Evolutionary conservation across 2,329 filamentous ascomycete genomes (phyloP).

Genomic region (Stylonectria norvegica): DNA sequence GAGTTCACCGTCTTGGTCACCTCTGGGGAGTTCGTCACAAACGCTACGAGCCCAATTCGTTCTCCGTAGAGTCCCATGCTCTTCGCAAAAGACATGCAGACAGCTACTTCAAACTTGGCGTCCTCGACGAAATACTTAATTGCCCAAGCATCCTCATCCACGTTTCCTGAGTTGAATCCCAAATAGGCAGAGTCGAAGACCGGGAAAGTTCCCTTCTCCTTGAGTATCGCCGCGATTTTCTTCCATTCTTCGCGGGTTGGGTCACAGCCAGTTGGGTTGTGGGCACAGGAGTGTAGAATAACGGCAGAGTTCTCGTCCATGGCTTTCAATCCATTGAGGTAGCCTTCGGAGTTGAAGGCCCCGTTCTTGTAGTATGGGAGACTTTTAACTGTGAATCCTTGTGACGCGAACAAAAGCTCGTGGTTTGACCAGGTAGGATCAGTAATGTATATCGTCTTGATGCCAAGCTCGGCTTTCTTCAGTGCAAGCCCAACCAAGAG

Average conservation of each 20-base stretch:
- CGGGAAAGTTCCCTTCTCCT: constrained; percentile 15
- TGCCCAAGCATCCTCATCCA: constrained; percentile 24
- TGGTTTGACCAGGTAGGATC: constrained; percentile 44
- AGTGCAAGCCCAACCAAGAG: constrained; percentile 34
- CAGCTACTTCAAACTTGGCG: constrained; percentile 46
- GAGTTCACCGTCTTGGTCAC: constrained; percentile 20
- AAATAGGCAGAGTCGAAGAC: constrained; percentile 23
- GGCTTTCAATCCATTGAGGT: constrained; percentile 24
- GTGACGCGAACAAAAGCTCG: constrained; percentile 32
- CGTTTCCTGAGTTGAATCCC: constrained; percentile 22
- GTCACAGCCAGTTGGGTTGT: constrained; percentile 42
- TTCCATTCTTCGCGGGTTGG: constrained; percentile 26
- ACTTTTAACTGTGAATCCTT: constrained; percentile 31
- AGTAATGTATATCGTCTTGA: constrained; percentile 35
- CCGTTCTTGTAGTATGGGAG: constrained; percentile 36
- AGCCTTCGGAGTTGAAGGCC: constrained; percentile 32
- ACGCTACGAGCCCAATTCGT: constrained; percentile 29
- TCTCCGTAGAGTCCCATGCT: constrained; percentile 49
- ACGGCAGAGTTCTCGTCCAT: constrained; percentile 27
- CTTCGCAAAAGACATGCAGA: constrained; percentile 61
- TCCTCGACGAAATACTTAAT: constrained; percentile 26
- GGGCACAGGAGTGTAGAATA: constrained; percentile 41
- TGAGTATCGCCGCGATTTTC: constrained; percentile 17
- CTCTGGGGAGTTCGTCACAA: constrained; percentile 22
- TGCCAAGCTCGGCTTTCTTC: constrained; percentile 20